Percentiles rank a stretch among this genome's conserved stretches.
Conservation (phyloP, 2,329 filamentous ascomycete genomes). For the Aspergillus pseudoviridinutans region DNA sequence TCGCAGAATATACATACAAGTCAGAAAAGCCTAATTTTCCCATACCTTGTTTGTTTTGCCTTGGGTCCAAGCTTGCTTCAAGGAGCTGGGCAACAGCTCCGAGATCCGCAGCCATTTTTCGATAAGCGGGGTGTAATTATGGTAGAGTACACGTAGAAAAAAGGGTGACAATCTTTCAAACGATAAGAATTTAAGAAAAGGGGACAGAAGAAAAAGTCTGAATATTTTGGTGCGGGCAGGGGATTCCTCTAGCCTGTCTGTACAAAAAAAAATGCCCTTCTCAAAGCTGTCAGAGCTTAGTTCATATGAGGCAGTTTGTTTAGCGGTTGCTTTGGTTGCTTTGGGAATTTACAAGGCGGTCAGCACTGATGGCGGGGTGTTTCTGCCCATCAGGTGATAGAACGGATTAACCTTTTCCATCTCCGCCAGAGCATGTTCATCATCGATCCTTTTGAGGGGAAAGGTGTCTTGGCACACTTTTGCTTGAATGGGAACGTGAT, state of each 20-base stretch:
- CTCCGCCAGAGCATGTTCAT: conserved; percentile 20
- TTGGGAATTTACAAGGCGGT: conserved; percentile 23
- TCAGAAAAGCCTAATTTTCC: conserved; percentile 12
- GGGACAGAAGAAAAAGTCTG: background rate
- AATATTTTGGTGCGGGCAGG: background rate
- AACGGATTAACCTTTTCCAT: conserved; percentile 17
- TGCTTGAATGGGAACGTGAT: conserved; percentile 7
- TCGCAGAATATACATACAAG: background rate
- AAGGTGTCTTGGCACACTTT: conserved; percentile 20
- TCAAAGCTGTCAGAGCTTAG: conserved; percentile 17
- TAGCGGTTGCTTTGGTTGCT: conserved; percentile 21
- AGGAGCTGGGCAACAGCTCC: conserved; percentile 74
- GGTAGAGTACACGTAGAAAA: conserved; percentile 1
- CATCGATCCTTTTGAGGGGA: conserved; percentile 16
- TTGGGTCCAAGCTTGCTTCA: conserved; percentile 82
- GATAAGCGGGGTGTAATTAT: conserved; percentile 9
- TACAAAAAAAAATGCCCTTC: conserved; percentile 1
- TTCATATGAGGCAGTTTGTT: conserved; percentile 33
- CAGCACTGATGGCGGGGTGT: conserved; percentile 19
- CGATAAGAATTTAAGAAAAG: background rate
- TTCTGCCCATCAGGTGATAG: conserved; percentile 25
- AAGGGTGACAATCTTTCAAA: background rate
- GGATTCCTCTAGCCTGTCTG: background rate
- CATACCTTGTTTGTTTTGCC: conserved; percentile 83
- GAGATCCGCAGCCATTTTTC: conserved; percentile 58